Percentiles rank a stretch among this genome's conserved stretches.
These are phyloP conservation scores for Lathyrus tuberosus DNA, from an alignment of 306 rosid species.

Conservation along the genomic window DNA sequence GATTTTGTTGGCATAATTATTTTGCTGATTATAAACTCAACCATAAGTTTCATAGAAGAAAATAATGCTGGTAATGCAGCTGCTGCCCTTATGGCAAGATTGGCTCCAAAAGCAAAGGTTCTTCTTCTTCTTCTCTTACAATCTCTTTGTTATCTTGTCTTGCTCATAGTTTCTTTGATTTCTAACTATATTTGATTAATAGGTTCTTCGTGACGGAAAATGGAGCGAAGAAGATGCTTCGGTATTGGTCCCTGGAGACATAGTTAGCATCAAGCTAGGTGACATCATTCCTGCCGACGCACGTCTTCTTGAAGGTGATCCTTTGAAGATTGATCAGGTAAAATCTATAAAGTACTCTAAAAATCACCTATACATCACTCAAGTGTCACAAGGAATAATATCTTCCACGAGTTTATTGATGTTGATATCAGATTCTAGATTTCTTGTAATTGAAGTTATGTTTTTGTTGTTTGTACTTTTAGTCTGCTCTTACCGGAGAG, in stretches of 20 bases:
- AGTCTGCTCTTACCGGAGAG: conserved; percentile 90
- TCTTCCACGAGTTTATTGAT: neutral
- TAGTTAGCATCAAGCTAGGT: conserved; percentile 76
- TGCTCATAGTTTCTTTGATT: neutral
- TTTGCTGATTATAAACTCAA: conserved; percentile 67
- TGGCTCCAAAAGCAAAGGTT: conserved; percentile 72
- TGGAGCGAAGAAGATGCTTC: conserved; percentile 83
- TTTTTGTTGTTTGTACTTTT: conserved; percentile 27
- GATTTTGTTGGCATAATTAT: conserved; percentile 67
- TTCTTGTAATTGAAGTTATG: conserved; percentile 11
- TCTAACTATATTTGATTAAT: neutral
- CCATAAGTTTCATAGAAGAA: conserved; percentile 81
- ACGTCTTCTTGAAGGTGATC: conserved; percentile 80
- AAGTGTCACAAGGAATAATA: neutral
- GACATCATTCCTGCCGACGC: conserved; percentile 82
- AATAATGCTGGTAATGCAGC: conserved; percentile 89
- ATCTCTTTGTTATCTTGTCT: neutral
- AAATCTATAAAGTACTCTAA: conserved; percentile 1
- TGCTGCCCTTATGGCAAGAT: conserved; percentile 59
- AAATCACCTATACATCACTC: neutral
- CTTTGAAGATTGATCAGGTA: conserved; percentile 79
- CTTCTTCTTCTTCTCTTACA: conserved; percentile 22
- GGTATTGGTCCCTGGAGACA: conserved; percentile 79
- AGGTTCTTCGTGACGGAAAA: conserved; percentile 71
- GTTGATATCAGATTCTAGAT: neutral